These are phyloP conservation scores for Musa acuminata DNA, from an alignment of 176 grass and related monocot genomes.

Conservation along the genomic window DNA sequence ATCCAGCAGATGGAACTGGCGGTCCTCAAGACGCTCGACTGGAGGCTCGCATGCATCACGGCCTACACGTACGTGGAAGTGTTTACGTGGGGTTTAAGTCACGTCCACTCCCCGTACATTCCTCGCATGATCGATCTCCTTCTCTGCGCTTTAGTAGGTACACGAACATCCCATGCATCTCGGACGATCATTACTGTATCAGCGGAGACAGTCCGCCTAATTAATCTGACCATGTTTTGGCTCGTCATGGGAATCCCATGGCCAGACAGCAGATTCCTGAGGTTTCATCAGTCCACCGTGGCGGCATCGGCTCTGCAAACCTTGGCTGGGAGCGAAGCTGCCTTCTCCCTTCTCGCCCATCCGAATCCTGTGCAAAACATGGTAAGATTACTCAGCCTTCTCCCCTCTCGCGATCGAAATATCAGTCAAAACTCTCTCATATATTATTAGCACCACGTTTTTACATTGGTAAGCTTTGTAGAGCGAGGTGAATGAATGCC, in stretches of 20 bases:
- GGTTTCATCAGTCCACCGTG: conserved; percentile 31
- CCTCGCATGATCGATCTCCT: conserved; percentile 31
- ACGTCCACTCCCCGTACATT: not conserved
- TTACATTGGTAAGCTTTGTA: not conserved
- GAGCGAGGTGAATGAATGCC: conserved; percentile 16
- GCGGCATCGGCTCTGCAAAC: conserved; percentile 41
- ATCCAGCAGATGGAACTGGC: conserved; percentile 68
- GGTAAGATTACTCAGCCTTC: conserved; percentile 8
- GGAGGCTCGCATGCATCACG: conserved; percentile 67
- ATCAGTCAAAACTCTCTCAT: not conserved
- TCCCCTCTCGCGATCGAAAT: not conserved
- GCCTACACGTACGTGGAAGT: conserved; percentile 47
- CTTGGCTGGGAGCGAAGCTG: conserved; percentile 2
- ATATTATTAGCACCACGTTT: not conserved
- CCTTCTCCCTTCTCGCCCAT: not conserved
- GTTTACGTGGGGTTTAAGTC: not conserved
- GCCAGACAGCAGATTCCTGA: not conserved
- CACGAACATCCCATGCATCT: not conserved
- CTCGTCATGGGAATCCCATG: not conserved
- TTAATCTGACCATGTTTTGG: not conserved
- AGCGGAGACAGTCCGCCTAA: not conserved
- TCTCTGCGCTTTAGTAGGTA: conserved; percentile 45
- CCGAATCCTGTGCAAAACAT: conserved; percentile 16
- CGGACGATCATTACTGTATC: not conserved
- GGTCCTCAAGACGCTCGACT: conserved; percentile 65